Percentiles rank a stretch among this genome's conserved stretches.
Conservation (phyloP, 441 rosid species). For the Metrosideros polymorpha region DNA sequence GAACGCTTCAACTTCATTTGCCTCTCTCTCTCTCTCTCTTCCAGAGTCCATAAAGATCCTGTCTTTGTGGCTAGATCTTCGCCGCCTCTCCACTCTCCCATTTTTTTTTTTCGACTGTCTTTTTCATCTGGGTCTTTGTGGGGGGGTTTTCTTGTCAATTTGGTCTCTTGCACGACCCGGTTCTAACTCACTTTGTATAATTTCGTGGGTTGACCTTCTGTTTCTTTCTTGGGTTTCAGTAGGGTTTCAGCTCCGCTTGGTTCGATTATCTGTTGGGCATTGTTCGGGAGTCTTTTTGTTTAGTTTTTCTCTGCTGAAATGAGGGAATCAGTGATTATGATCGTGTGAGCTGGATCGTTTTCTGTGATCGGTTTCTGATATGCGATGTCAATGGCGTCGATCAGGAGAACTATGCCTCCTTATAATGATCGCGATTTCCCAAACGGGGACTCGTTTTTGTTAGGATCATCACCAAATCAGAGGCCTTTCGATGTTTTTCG, state of each 20-base stretch:
- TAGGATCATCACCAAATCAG: not conserved
- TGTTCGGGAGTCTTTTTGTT: not conserved
- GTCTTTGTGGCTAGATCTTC: not conserved
- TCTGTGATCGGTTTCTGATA: not conserved
- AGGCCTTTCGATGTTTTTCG: not conserved
- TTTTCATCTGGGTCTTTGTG: not conserved
- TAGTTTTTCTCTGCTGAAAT: not conserved
- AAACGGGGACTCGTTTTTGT: not conserved
- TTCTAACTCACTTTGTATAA: not conserved
- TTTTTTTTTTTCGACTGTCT: not conserved
- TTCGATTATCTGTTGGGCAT: not conserved
- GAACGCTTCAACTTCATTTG: not conserved
- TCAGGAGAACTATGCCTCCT: not conserved
- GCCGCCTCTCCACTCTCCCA: not conserved
- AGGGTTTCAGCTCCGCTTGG: not conserved
- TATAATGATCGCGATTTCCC: not conserved
- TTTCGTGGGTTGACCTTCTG: not conserved
- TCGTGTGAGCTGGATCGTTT: not conserved
- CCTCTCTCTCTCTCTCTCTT: not conserved
- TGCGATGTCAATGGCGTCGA: not conserved
- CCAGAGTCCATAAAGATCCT: not conserved
- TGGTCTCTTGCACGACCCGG: not conserved
- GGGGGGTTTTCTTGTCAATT: not conserved
- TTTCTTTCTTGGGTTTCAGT: not conserved
- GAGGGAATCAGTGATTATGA: not conserved